Base-by-base conservation (phyloP, 1,139 yeast genomes). In the Hemisphaericaspora subhashii region DNA sequence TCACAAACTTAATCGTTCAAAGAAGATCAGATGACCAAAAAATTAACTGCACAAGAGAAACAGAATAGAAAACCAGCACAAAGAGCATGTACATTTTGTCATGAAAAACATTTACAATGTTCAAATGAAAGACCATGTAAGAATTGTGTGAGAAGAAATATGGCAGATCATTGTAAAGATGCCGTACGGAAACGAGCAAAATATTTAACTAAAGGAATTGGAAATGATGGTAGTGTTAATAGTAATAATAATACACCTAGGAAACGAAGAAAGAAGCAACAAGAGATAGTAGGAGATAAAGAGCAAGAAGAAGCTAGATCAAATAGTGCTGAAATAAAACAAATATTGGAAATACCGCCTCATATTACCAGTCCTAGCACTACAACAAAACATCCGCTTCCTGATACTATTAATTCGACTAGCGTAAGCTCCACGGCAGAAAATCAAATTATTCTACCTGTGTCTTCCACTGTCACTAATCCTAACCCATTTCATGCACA, bases 1-100 rank as follows among this genome's bases (percentile, higher is more conserved):
- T n/a, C 23, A 21, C 4, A 21, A 21, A 21, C 23, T n/a, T n/a
- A n/a, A n/a, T n/a, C n/a, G n/a, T n/a, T n/a, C n/a, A n/a, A n/a
- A 21, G 11, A 21, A 21, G 11, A 21, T 3, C 4, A 13, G 34
- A 81, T 83, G 89, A 83, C 89, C 0, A 80, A 78, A 53, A 72
- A 68, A 45, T 72, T 83, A 18, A 69, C 82, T 2, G 60, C 62
- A 11, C 74, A 70, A 37, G 77, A 81, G 49, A 81, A 78, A 53
- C 64, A 63, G 31, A 64, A 59, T 26, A 62, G 90, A 35, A 77
- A 69, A 47, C 87, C 89, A 2, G 80, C 84, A 2, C 64, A 77
- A 14, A 68, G 83, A 34, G 92, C 90, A 0, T 84, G 92, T 54
- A 69, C 70, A 13, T 81, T 83, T 53, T 84, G 90, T 55, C 88